Evolutionary conservation across 768 basidiomycete genomes (phyloP).

Genomic region (Suillus subaureus): DNA sequence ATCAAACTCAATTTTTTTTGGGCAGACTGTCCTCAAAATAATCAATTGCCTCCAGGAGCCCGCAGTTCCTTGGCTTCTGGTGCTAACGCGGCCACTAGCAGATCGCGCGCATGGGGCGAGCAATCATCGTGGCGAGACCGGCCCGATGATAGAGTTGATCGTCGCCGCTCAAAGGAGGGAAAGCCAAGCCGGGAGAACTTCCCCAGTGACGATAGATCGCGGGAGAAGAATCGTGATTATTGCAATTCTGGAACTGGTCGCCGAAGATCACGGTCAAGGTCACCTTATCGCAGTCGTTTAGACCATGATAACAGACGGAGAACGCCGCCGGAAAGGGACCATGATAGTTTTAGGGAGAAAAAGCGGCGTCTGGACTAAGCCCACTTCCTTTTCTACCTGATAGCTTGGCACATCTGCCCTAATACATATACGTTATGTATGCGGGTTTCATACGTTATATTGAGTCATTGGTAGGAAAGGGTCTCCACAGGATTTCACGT

Average conservation of each 20-base stretch:
- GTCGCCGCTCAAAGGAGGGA: constrained; percentile 25
- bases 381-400: not conserved
- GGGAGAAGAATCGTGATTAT: constrained; percentile 19
- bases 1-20: constrained; percentile 6
- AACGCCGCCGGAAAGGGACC: constrained; percentile 30
- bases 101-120: constrained; percentile 37
- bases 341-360: constrained; percentile 47
- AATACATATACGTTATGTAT: not conserved
- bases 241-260: constrained; percentile 21
- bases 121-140: constrained; percentile 40
- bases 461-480: constrained; percentile 7
- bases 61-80: constrained; percentile 31
- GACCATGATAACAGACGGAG: constrained; percentile 12
- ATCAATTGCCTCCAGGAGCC: constrained; percentile 35
- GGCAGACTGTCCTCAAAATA: constrained; percentile 56
- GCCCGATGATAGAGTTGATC: constrained; percentile 26
- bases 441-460: no score
- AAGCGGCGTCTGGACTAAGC: constrained; percentile 58
- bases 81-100: constrained; percentile 34
- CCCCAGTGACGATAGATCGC: constrained; percentile 22
- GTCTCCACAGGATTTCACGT: not conserved
- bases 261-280: constrained; percentile 32
- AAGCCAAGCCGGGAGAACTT: constrained; percentile 27
- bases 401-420: not conserved
- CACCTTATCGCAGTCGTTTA: constrained; percentile 29